A percentile compares a stretch with the other conserved stretches of the same genome.
These are phyloP conservation scores for Tulasnella sp. DNA, from an alignment of 768 basidiomycete genomes.

Conservation along the genomic window DNA sequence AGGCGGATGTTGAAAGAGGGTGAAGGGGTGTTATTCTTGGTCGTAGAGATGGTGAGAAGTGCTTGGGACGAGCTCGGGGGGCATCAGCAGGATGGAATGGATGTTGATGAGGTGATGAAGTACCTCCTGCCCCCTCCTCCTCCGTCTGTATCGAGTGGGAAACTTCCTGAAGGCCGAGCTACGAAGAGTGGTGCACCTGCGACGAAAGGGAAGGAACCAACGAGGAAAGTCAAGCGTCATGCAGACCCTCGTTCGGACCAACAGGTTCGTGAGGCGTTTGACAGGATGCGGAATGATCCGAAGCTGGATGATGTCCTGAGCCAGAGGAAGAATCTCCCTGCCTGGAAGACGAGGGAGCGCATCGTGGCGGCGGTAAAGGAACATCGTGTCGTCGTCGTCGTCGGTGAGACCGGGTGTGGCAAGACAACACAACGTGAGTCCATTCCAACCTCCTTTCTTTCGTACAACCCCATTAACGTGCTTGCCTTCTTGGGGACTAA, in stretches of 20 bases:
- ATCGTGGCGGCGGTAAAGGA: conserved; percentile 48
- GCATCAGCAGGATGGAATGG: conserved; percentile 61
- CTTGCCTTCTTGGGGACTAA: neutral
- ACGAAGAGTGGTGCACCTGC: too few relatives aligned
- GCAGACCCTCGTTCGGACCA: conserved; percentile 36
- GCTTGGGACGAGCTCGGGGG: conserved; percentile 53
- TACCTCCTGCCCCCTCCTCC: conserved; percentile 39
- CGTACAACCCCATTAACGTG: neutral
- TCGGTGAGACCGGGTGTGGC: conserved; percentile 87
- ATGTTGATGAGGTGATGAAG: conserved; percentile 52
- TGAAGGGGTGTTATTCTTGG: conserved; percentile 60
- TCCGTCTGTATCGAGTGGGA: conserved; percentile 14
- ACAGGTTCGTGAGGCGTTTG: conserved; percentile 44
- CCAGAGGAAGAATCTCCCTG: conserved; percentile 54
- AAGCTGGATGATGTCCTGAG: conserved; percentile 35
- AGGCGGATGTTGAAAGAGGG: conserved; percentile 42
- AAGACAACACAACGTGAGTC: conserved; percentile 75
- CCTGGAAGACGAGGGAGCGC: conserved; percentile 50
- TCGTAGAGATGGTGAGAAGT: conserved; percentile 57
- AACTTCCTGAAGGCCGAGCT: neutral
- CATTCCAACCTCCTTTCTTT: neutral
- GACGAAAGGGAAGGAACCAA: too few relatives aligned
- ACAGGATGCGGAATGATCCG: conserved; percentile 31
- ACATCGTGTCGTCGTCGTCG: conserved; percentile 64
- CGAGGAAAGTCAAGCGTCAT: conserved; percentile 20